Percentiles rank a stretch among this genome's conserved stretches.
phyloP scores from a whole-genome alignment of 306 rosid genomes.

The Dalbergia cochinchinensis region DNA sequence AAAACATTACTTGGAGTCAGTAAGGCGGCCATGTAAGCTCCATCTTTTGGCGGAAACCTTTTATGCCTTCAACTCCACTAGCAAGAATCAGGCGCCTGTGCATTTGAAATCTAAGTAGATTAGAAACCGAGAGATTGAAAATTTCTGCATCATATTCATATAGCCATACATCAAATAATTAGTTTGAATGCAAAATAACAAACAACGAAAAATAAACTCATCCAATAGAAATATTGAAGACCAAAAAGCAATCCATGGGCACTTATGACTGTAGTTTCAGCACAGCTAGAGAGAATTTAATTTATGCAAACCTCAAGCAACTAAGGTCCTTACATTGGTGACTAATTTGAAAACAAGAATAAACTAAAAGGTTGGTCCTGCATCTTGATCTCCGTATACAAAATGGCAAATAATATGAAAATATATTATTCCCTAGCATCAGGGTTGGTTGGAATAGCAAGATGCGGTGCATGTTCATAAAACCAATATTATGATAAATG shows the following conservation, averaged over 20 bases:
- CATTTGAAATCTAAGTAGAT: slow-evolving; percentile 39
- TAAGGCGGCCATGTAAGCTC: slow-evolving; percentile 93
- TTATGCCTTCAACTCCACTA: slow-evolving; percentile 85
- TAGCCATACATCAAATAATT: slow-evolving; percentile 16
- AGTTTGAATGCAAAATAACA: not conserved
- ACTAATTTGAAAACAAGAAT: no score
- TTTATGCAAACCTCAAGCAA: slow-evolving; percentile 23
- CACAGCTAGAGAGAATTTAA: not conserved
- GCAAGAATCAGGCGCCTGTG: slow-evolving; percentile 92
- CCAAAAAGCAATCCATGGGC: slow-evolving; percentile 19
- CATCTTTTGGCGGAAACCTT: slow-evolving; percentile 92
- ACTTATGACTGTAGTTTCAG: slow-evolving; percentile 12
- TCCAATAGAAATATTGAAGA: slow-evolving; percentile 5
- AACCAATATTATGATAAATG: slow-evolving; percentile 6
- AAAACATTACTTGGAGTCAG: slow-evolving; percentile 74
- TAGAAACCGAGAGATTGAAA: slow-evolving; percentile 16
- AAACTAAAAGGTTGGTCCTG: slow-evolving; percentile 2
- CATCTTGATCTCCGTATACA: not conserved
- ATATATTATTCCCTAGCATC: slow-evolving; percentile 31
- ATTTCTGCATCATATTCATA: slow-evolving; percentile 24
- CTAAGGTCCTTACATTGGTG: no score
- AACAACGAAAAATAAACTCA: no score
- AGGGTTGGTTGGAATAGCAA: slow-evolving; percentile 6
- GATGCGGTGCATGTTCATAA: slow-evolving; percentile 11
- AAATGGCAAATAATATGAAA: not conserved